These are phyloP conservation scores for Oryza glumipatula DNA, from an alignment of 176 grass and related monocot genomes.

Conservation along the genomic window DNA sequence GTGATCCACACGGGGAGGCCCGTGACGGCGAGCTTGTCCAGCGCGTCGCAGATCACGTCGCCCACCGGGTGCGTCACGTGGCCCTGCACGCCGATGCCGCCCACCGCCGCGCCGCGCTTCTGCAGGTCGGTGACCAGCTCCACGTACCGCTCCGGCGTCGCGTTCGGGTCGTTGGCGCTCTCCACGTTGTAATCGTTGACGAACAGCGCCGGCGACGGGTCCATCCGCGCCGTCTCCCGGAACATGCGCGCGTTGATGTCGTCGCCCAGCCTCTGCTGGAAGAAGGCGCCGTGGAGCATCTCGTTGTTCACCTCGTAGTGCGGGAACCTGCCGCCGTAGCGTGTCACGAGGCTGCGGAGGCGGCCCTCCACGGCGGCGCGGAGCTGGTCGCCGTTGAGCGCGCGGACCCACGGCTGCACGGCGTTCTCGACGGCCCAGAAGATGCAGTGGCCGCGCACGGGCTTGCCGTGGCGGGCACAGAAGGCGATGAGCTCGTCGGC, in stretches of 20 bases:
- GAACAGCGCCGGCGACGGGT: constrained; percentile 57
- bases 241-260: constrained; percentile 68
- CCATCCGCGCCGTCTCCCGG: constrained; percentile 50
- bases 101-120: constrained; percentile 58
- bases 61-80: constrained; percentile 63
- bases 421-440: constrained; percentile 66
- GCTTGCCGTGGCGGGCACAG: constrained; percentile 51
- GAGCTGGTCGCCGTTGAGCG: constrained; percentile 36
- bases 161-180: constrained; percentile 53
- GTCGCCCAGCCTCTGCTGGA: constrained; percentile 41
- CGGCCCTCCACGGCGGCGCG: constrained; percentile 51
- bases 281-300: constrained; percentile 81
- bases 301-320: constrained; percentile 90
- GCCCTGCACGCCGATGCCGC: constrained; percentile 71
- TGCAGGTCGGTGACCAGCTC: constrained; percentile 66
- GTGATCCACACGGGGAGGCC: constrained; percentile 71
- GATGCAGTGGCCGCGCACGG: constrained; percentile 71
- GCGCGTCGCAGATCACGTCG: constrained; percentile 54
- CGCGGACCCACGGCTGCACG: constrained; percentile 64
- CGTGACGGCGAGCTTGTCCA: constrained; percentile 54
- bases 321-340: constrained; percentile 56
- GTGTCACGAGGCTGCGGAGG: constrained; percentile 49
- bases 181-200: constrained; percentile 93
- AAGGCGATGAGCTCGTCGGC: constrained; percentile 70
- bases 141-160: constrained; percentile 78